Conservation (phyloP, 768 basidiomycete genomes). For the Zangia roseola region DNA sequence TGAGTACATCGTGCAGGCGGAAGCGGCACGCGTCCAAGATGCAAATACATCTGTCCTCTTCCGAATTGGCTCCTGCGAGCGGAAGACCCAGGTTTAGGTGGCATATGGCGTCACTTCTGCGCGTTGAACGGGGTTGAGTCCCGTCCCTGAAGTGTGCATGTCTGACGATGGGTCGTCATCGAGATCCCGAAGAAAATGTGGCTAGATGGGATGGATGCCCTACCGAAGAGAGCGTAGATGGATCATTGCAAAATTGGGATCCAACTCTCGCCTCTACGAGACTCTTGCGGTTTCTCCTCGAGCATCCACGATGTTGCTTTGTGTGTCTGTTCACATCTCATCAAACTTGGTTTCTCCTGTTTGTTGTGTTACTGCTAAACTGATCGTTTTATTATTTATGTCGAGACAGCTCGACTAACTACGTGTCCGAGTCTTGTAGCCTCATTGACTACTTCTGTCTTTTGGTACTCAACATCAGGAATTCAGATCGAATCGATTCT, state of each 20-base stretch:
- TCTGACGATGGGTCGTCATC: constrained; percentile 17
- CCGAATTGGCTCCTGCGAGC: constrained; percentile 18
- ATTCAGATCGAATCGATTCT: constrained; percentile 69
- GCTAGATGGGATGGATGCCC: constrained; percentile 68
- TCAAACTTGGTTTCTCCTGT: constrained; percentile 89
- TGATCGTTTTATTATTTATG: constrained; percentile 25
- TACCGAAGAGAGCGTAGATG: constrained; percentile 71
- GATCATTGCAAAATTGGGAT: constrained; percentile 62
- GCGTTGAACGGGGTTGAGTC: constrained; percentile 28
- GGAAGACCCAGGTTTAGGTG: constrained; percentile 22
- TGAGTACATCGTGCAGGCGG: constrained; percentile 50
- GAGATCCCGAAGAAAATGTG: constrained; percentile 38
- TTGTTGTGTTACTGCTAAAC: constrained; percentile 68
- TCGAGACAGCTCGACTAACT: not conserved
- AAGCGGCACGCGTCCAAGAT: constrained; percentile 33
- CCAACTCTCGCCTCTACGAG: constrained; percentile 64
- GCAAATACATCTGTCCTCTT: constrained; percentile 17
- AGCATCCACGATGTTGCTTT: constrained; percentile 92
- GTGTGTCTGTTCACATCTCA: constrained; percentile 89
- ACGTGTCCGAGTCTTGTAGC: constrained; percentile 47
- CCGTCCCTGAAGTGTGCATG: constrained; percentile 22
- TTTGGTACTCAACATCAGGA: constrained; percentile 84
- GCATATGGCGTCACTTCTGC: constrained; percentile 34
- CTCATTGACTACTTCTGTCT: constrained; percentile 88
- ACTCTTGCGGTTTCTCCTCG: constrained; percentile 89